These are phyloP conservation scores for Talaromyces islandicus DNA, from an alignment of 2,329 filamentous ascomycete genomes.

Conservation along the genomic window DNA sequence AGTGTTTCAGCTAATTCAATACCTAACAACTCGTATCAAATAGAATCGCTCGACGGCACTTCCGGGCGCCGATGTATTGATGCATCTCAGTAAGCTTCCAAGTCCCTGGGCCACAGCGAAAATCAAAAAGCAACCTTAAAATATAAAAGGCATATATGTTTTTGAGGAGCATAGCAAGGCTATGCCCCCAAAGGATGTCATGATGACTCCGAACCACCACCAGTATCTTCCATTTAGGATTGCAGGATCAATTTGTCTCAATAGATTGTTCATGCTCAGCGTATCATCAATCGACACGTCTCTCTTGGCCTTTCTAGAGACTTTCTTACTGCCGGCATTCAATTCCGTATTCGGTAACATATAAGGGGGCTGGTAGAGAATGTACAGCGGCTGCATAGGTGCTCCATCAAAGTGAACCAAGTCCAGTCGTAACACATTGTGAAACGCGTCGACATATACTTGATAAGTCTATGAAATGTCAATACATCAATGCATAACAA, in stretches of 20 bases:
- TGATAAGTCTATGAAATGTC: constrained; percentile 29
- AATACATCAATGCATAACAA: not conserved
- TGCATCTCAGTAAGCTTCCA: not conserved
- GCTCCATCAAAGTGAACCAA: constrained; percentile 59
- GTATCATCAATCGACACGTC: constrained; percentile 13
- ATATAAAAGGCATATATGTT: not conserved
- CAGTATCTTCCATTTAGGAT: constrained; percentile 32
- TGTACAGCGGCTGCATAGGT: constrained; percentile 63
- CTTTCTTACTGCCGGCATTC: constrained; percentile 46
- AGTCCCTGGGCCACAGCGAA: constrained; percentile 17
- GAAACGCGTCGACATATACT: constrained; percentile 53
- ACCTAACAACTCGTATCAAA: not conserved
- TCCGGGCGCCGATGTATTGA: not conserved
- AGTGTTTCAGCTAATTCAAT: not conserved
- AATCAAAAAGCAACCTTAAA: constrained; percentile 16
- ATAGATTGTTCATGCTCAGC: constrained; percentile 21
- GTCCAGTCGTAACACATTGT: constrained; percentile 57
- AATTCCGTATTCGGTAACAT: constrained; percentile 66
- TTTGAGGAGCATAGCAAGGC: constrained; percentile 27
- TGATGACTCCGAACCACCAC: constrained; percentile 45
- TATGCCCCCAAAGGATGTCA: constrained; percentile 40
- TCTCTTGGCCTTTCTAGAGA: constrained; percentile 33
- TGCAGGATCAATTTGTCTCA: constrained; percentile 26
- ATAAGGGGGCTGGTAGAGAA: constrained; percentile 56
- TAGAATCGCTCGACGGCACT: not conserved